Evolutionary conservation across 108 stramenopile species (phyloP).

Genomic region (Craspedostauros australis): DNA sequence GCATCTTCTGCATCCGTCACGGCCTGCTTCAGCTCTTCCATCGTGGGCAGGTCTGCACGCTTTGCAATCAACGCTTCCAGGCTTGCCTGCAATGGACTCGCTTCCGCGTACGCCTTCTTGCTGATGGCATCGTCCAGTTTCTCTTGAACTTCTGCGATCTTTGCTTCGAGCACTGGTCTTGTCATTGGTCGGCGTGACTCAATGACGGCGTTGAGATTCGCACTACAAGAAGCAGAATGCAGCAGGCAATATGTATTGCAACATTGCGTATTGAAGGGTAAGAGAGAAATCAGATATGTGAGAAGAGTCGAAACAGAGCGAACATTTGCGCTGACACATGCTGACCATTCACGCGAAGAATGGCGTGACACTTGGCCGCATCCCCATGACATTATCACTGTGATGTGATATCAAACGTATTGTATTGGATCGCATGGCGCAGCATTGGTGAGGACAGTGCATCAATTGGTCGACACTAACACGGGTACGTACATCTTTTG

Average conservation of each 20-base stretch:
- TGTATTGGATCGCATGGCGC: too few species aligned
- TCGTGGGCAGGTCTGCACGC: slow-evolving; percentile 63
- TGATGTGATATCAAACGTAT: too few species aligned
- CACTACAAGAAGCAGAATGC: slow-evolving; percentile 18
- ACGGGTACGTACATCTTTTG: slow-evolving; percentile 49
- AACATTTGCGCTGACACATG: too few species aligned
- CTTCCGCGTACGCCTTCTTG: slow-evolving; percentile 61
- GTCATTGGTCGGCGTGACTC: slow-evolving; percentile 71
- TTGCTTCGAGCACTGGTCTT: slow-evolving; percentile 52
- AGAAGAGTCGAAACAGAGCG: neutral
- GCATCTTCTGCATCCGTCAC: slow-evolving; percentile 46
- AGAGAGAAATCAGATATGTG: slow-evolving; percentile 1
- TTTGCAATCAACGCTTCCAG: slow-evolving; percentile 52
- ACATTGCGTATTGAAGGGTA: neutral
- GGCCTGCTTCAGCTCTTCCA: slow-evolving; percentile 60
- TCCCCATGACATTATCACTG: too few species aligned
- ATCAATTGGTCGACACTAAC: too few species aligned
- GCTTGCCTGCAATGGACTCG: slow-evolving; percentile 68
- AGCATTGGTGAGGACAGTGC: too few species aligned
- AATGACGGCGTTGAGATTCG: slow-evolving; percentile 46
- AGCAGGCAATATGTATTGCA: neutral
- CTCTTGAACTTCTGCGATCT: slow-evolving; percentile 49
- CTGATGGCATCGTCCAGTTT: slow-evolving; percentile 59
- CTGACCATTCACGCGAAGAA: too few species aligned
- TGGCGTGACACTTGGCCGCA: too few species aligned